Conservation (phyloP, 148 eudicot genomes). For the Arbutus unedo region DNA sequence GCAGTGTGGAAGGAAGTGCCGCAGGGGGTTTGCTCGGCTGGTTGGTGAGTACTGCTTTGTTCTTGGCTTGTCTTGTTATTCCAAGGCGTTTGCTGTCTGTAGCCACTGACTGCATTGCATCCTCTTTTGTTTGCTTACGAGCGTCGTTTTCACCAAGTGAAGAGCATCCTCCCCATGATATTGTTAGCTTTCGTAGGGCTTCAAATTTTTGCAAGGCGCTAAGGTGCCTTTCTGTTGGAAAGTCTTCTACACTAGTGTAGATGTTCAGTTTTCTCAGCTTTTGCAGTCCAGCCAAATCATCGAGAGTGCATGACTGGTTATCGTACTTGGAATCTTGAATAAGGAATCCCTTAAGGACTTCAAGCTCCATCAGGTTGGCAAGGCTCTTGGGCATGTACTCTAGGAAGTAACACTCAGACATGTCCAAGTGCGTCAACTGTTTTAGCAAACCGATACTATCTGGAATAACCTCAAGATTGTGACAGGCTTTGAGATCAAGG, state of each 20-base stretch:
- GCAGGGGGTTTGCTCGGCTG: background rate
- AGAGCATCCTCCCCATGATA: conserved; percentile 30
- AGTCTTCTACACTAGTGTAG: conserved; percentile 25
- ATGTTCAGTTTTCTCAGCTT: conserved; percentile 38
- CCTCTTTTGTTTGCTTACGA: background rate
- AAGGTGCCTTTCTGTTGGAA: conserved; percentile 15
- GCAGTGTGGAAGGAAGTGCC: conserved; percentile 19
- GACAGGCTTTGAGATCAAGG: conserved; percentile 48
- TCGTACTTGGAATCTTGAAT: conserved; percentile 16
- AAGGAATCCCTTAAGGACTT: conserved; percentile 50
- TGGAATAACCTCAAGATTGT: conserved; percentile 41
- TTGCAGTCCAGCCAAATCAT: conserved; percentile 25
- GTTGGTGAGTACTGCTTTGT: background rate
- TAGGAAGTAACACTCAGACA: conserved; percentile 50
- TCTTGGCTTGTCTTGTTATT: background rate
- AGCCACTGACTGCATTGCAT: background rate
- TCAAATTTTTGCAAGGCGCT: background rate
- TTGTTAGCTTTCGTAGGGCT: conserved; percentile 27
- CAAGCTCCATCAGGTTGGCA: conserved; percentile 22
- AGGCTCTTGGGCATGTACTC: conserved; percentile 43
- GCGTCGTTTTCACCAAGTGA: background rate
- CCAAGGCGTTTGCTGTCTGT: background rate
- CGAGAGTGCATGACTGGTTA: conserved; percentile 26
- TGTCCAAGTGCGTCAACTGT: conserved; percentile 45
- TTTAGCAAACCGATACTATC: conserved; percentile 32